Conservation (phyloP, 2,329 filamentous ascomycete genomes). For the Colletotrichum viniferum region DNA sequence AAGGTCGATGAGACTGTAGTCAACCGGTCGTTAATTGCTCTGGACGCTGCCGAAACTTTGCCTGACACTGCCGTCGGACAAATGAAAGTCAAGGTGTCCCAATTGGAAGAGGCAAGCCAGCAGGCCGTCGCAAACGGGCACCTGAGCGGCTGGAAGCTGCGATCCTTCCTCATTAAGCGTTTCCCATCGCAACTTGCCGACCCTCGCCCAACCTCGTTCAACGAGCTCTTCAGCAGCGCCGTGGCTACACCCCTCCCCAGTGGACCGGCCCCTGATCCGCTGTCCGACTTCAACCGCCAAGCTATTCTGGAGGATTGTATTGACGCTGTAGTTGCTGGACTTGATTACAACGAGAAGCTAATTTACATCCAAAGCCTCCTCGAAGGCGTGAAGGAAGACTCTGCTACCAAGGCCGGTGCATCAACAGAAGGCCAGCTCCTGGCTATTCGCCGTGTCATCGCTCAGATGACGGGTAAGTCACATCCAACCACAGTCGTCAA, state of each 20-base stretch:
- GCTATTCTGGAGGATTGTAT: conserved; percentile 35
- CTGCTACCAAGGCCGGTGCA: background rate
- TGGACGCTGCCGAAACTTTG: conserved; percentile 30
- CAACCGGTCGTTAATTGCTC: conserved; percentile 10
- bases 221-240: conserved; percentile 16
- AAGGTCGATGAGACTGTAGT: background rate
- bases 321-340: conserved; percentile 32
- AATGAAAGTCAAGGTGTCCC: conserved; percentile 33
- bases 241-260: background rate
- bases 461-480: conserved; percentile 41
- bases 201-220: conserved; percentile 36
- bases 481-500: background rate
- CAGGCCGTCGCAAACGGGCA: conserved; percentile 38
- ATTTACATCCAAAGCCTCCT: conserved; percentile 44
- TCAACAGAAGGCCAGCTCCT: conserved; percentile 41
- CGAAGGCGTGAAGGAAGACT: background rate
- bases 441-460: conserved; percentile 47
- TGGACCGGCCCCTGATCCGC: background rate
- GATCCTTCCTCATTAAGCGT: conserved; percentile 45
- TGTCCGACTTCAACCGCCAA: conserved; percentile 4
- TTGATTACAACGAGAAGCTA: conserved; percentile 36
- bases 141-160: conserved; percentile 49
- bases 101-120: conserved; percentile 39
- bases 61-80: conserved; percentile 33
- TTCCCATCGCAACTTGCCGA: conserved; percentile 35